A percentile compares a stretch with the other conserved stretches of the same genome.
Conservation (phyloP, 1,284 basidiomycete species). For the Ceratobasidium sp. region DNA sequence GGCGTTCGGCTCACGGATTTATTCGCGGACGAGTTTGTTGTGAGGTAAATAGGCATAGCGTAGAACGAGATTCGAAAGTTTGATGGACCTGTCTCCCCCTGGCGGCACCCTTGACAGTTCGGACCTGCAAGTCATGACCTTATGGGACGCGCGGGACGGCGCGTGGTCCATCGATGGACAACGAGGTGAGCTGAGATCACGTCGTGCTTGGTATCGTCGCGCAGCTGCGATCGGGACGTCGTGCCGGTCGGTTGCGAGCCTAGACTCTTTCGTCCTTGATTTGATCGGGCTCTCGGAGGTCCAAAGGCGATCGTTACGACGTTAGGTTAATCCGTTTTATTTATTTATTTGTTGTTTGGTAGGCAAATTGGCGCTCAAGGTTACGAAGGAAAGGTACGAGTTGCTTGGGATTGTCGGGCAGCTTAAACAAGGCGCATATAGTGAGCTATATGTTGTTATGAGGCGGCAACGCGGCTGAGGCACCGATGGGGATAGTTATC, state of each 20-base stretch:
- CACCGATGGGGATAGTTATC: background rate
- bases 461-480: background rate
- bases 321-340: background rate
- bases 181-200: conserved; percentile 37
- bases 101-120: background rate
- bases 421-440: conserved; percentile 10
- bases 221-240: conserved; percentile 18
- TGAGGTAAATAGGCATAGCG: background rate
- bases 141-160: conserved; percentile 18
- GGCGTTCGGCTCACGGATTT: conserved; percentile 30
- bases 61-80: conserved; percentile 5
- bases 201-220: conserved; percentile 28
- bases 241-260: background rate
- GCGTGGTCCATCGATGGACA: conserved; percentile 39
- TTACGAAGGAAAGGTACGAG: conserved; percentile 9
- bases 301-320: background rate
- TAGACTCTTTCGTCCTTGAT: conserved; percentile 5
- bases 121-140: conserved; percentile 11
- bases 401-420: conserved; percentile 13
- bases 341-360: background rate
- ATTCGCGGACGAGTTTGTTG: background rate
- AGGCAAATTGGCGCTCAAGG: background rate
- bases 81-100: conserved; percentile 9
- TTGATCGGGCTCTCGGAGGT: conserved; percentile 30
- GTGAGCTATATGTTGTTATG: background rate